Conservation (phyloP, 176 grass and related monocot species). For the Dactylis glomerata region DNA sequence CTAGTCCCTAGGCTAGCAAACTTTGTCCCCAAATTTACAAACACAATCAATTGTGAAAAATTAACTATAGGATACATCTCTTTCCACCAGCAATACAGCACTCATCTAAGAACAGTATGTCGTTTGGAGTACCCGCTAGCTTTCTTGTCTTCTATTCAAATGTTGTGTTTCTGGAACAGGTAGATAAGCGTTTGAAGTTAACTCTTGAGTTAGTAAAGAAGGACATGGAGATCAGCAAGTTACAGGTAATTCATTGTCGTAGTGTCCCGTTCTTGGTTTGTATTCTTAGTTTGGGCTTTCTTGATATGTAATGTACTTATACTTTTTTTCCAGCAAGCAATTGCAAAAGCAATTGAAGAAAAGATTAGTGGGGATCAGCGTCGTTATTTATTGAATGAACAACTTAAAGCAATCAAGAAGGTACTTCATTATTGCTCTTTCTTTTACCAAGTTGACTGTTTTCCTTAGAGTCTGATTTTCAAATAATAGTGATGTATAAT, state of each 20-base stretch:
- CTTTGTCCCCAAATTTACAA: background rate
- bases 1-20: background rate
- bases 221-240: slow-evolving; percentile 98
- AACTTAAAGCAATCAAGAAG: slow-evolving; percentile 99
- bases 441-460: slow-evolving; percentile 1
- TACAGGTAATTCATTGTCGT: slow-evolving; percentile 65
- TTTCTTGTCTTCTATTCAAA: slow-evolving; percentile 27
- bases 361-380: slow-evolving; percentile 99
- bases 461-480: background rate
- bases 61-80: slow-evolving; percentile 1
- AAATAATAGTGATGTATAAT: slow-evolving; percentile 13
- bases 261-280: background rate
- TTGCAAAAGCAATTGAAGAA: slow-evolving; percentile 99
- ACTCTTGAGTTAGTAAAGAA: slow-evolving; percentile 96
- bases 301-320: slow-evolving; percentile 26
- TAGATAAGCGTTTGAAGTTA: slow-evolving; percentile 88
- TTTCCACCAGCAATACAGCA: background rate
- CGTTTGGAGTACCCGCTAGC: background rate
- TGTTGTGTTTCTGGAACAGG: slow-evolving; percentile 58
- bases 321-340: slow-evolving; percentile 75
- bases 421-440: slow-evolving; percentile 32
- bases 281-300: slow-evolving; percentile 5
- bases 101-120: background rate
- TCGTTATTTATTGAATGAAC: slow-evolving; percentile 94
- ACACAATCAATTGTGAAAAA: slow-evolving; percentile 7